Percentiles rank a stretch among this genome's conserved stretches.
phyloP scores from a whole-genome alignment of 176 grass and related monocot species.

The Areca catechu region DNA sequence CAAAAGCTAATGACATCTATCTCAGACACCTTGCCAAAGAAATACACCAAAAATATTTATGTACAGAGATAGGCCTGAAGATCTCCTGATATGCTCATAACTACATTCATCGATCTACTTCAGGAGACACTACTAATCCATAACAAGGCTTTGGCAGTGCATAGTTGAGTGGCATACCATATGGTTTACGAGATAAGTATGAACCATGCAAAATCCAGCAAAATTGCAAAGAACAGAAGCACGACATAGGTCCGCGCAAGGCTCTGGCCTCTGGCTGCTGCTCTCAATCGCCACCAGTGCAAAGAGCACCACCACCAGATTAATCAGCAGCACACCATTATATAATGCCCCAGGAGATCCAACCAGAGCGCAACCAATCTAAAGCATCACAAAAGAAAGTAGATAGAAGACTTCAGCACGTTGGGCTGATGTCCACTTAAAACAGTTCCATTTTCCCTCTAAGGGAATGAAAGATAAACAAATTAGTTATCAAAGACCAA shows the following conservation, averaged over 20 bases:
- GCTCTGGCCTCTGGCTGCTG: constrained; percentile 76
- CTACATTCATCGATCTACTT: not conserved
- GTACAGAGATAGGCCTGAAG: too few relatives aligned
- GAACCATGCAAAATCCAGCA: constrained; percentile 89
- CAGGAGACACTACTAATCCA: not conserved
- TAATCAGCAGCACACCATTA: constrained; percentile 87
- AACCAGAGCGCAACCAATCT: constrained; percentile 87
- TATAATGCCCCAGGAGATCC: constrained; percentile 82
- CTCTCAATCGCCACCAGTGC: constrained; percentile 89
- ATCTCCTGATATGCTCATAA: not conserved
- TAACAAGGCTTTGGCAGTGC: not conserved
- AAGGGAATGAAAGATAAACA: not conserved
- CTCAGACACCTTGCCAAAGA: too few relatives aligned
- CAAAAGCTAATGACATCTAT: too few relatives aligned
- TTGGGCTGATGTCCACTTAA: not conserved
- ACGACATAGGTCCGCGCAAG: constrained; percentile 74
- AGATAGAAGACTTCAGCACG: constrained; percentile 4
- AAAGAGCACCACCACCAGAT: constrained; percentile 88
- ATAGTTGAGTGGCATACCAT: constrained; percentile 45
- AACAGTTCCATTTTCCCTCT: not conserved
- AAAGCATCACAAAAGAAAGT: not conserved
- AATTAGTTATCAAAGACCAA: too few relatives aligned
- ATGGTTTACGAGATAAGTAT: constrained; percentile 86
- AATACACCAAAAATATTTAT: too few relatives aligned
- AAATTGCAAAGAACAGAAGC: constrained; percentile 78